Percentiles rank a stretch among this genome's conserved stretches.
Conservation (phyloP, 257 asterid genomes). For the Plectranthus barbatus region DNA sequence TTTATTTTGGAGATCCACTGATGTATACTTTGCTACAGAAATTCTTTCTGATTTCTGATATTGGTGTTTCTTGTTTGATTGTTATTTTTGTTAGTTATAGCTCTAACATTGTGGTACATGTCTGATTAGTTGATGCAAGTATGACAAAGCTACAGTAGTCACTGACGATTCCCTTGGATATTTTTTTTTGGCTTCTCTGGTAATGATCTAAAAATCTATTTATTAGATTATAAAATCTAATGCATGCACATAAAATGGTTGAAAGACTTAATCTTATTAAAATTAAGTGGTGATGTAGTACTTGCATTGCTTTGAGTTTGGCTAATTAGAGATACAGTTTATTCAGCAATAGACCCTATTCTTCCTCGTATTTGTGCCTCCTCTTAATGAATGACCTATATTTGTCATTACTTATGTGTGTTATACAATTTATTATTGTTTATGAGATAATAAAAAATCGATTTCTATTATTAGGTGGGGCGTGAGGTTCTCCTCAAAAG, state of each 20-base stretch:
- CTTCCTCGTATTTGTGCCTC: conserved; percentile 97
- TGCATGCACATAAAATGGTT: conserved; percentile 31
- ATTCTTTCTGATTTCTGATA: neutral
- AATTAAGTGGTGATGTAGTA: conserved; percentile 81
- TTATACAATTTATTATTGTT: too few species aligned
- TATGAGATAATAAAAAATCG: too few species aligned
- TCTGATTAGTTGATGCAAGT: conserved; percentile 17
- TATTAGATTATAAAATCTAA: conserved; percentile 23
- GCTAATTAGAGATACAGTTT: conserved; percentile 93
- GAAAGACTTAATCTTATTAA: conserved; percentile 36
- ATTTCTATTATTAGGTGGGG: too few species aligned
- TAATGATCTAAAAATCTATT: conserved; percentile 22
- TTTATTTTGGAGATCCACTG: conserved; percentile 18
- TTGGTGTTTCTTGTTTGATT: conserved; percentile 7
- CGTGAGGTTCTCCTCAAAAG: too few species aligned
- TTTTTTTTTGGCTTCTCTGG: conserved; percentile 16
- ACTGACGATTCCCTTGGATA: conserved; percentile 15
- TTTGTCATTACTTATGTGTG: too few species aligned
- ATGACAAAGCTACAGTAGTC: conserved; percentile 11
- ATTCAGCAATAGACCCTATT: conserved; percentile 92
- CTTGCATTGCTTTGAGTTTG: conserved; percentile 78
- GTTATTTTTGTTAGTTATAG: conserved; percentile 19
- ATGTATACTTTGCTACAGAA: conserved; percentile 7
- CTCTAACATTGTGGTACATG: conserved; percentile 14
- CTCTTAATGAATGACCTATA: conserved; percentile 99